Conservation (phyloP, 352 stramenopile species). For the Globisporangium radiosum region DNA sequence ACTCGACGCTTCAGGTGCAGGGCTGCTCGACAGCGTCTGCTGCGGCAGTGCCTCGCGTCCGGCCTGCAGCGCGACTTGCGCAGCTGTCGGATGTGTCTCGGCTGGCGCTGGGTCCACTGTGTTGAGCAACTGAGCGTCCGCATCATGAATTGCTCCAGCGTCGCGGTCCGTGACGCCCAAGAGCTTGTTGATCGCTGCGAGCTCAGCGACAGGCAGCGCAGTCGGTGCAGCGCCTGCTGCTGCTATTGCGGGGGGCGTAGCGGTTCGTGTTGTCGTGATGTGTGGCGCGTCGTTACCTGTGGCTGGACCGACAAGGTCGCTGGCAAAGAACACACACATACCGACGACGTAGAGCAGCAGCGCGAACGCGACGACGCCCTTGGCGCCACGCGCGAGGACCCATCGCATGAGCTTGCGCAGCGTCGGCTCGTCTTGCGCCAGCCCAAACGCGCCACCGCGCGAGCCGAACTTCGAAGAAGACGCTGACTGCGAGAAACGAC, state of each 20-base stretch:
- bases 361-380: constrained; percentile 3
- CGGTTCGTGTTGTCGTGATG: background rate
- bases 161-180: background rate
- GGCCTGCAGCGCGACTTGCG: background rate
- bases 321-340: constrained; percentile 8
- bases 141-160: too few relatives aligned
- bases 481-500: too few relatives aligned
- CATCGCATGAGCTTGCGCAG: constrained; percentile 5
- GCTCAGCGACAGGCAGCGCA: background rate
- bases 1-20: background rate
- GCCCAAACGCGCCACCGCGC: constrained; percentile 6
- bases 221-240: background rate
- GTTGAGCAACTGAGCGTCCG: background rate
- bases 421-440: constrained; percentile 2
- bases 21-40: background rate
- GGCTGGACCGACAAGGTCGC: background rate
- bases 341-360: constrained; percentile 9
- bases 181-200: background rate
- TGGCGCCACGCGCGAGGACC: constrained; percentile 8
- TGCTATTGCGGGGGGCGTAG: background rate
- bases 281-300: background rate
- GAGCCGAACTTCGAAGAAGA: background rate
- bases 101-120: background rate
- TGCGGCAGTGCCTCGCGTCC: background rate
- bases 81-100: background rate